Conservation (phyloP, 164 flowering plant species). For the Cinnamomum chago region DNA sequence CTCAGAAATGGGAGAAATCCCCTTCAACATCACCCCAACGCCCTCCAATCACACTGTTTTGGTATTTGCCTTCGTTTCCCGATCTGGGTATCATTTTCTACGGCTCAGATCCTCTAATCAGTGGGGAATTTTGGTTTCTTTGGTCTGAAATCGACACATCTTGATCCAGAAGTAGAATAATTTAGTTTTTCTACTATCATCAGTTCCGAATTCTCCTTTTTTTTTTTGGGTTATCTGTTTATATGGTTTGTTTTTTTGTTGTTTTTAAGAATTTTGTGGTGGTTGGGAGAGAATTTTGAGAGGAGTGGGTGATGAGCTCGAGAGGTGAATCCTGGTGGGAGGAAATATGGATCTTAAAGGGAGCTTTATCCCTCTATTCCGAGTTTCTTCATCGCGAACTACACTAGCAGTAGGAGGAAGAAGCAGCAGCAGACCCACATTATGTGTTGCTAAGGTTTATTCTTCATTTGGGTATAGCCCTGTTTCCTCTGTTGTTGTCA, state of each 20-base stretch:
- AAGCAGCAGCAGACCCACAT: not conserved
- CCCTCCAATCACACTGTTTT: too few species aligned
- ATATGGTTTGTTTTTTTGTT: not conserved
- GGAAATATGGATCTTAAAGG: conserved; percentile 21
- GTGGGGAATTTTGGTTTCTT: too few species aligned
- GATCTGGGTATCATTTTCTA: too few species aligned
- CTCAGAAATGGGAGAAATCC: not conserved
- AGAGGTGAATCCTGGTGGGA: not conserved
- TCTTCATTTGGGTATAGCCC: conserved; percentile 18
- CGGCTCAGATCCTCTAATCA: too few species aligned
- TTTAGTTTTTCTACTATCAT: too few species aligned
- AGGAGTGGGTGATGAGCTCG: conserved; percentile 14
- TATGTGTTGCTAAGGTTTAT: conserved; percentile 15
- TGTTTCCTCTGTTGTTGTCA: not conserved
- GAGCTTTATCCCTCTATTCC: conserved; percentile 15
- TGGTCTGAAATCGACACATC: too few species aligned
- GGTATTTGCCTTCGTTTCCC: too few species aligned
- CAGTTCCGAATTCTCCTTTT: not conserved
- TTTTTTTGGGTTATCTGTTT: not conserved
- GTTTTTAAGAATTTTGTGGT: not conserved
- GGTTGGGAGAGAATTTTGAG: not conserved
- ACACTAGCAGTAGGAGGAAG: conserved; percentile 5
- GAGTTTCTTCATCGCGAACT: conserved; percentile 5
- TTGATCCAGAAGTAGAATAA: too few species aligned
- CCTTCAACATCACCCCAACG: not conserved